Conservation (phyloP, 192 early-diverging fungal genomes). For the Linnemannia exigua region DNA sequence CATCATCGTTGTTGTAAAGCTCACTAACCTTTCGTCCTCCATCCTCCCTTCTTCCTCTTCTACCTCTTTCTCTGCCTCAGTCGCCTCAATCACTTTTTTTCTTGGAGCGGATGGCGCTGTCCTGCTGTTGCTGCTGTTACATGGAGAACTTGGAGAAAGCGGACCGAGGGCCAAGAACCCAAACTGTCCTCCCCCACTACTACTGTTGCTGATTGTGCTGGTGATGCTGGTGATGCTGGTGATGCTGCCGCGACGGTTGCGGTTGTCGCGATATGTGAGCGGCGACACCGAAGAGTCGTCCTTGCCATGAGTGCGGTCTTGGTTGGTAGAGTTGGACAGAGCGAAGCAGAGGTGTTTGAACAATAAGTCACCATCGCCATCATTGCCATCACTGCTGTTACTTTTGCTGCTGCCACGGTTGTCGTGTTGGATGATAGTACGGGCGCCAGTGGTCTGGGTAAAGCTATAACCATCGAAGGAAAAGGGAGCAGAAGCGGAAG, state of each 20-base stretch:
- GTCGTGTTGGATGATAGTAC: background rate
- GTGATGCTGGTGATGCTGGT: background rate
- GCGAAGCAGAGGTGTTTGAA: background rate
- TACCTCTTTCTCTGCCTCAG: background rate
- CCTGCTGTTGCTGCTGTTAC: background rate
- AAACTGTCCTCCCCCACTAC: background rate
- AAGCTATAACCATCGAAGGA: too few relatives aligned
- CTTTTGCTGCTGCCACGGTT: background rate
- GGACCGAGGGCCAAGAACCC: background rate
- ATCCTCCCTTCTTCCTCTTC: background rate
- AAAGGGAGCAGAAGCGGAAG: too few relatives aligned
- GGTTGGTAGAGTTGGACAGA: background rate
- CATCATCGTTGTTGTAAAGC: too few relatives aligned
- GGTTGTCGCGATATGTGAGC: background rate
- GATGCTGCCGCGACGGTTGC: background rate
- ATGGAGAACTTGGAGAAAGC: too few relatives aligned
- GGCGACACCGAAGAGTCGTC: background rate
- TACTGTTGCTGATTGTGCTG: background rate
- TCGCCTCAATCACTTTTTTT: background rate
- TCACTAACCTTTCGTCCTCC: background rate
- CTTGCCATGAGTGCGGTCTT: background rate
- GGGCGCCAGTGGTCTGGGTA: background rate
- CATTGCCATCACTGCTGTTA: background rate
- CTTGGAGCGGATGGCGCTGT: background rate
- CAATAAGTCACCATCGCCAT: background rate